Percentiles rank a stretch among this genome's conserved stretches.
Evolutionary conservation across 2,329 filamentous ascomycete genomes (phyloP).

Genomic region (Periconia digitata): DNA sequence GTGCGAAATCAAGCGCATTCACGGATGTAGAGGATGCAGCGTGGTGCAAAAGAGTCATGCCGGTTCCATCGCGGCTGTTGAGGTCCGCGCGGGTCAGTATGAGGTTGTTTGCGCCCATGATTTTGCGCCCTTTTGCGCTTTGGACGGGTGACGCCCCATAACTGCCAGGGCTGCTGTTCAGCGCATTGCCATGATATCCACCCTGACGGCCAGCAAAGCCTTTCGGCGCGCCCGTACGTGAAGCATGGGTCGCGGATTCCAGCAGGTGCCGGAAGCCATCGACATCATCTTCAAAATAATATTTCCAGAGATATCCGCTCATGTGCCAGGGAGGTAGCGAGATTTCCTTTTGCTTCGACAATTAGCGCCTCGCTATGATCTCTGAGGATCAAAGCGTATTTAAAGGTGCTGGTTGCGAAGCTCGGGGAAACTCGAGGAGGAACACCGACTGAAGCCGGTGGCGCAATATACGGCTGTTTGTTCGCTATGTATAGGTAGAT

Average conservation of each 20-base stretch:
- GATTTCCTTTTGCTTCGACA: conserved; percentile 57
- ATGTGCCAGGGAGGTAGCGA: conserved; percentile 60
- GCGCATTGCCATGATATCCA: conserved; percentile 28
- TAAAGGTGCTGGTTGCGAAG: conserved; percentile 70
- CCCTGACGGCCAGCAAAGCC: conserved; percentile 39
- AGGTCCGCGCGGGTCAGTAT: conserved; percentile 66
- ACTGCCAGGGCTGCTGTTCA: conserved; percentile 51
- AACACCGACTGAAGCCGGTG: conserved; percentile 23
- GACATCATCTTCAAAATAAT: conserved; percentile 96
- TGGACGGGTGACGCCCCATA: conserved; percentile 50
- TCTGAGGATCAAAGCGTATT: conserved; percentile 84
- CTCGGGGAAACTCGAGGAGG: conserved; percentile 45
- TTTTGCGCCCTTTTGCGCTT: conserved; percentile 38
- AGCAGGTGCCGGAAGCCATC: conserved; percentile 89
- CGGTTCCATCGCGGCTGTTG: conserved; percentile 80
- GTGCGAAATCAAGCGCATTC: conserved; percentile 72
- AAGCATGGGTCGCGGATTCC: conserved; percentile 66
- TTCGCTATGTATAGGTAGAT: neutral
- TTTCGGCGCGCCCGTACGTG: conserved; percentile 59
- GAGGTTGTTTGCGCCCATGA: conserved; percentile 28
- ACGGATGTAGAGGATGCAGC: conserved; percentile 74
- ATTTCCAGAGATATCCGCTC: conserved; percentile 97
- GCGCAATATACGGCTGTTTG: conserved; percentile 22
- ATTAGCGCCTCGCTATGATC: conserved; percentile 85
- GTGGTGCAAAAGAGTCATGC: conserved; percentile 81